A percentile compares a stretch with the other conserved stretches of the same genome.
phyloP scores from a whole-genome alignment of 352 stramenopile species.

The Globisporangium splendens region DNA sequence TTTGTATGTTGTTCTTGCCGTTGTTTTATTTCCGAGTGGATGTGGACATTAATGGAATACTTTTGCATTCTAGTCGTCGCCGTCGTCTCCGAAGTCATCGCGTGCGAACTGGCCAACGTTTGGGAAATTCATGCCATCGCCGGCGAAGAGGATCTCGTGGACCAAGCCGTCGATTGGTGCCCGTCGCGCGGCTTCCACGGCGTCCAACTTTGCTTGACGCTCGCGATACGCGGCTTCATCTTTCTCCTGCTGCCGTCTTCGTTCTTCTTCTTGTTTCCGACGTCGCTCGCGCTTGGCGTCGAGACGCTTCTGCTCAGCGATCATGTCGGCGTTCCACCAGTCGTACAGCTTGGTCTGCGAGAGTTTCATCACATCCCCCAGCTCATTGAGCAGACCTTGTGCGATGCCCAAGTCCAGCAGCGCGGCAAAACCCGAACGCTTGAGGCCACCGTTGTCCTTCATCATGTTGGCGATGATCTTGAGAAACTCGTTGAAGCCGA shows the following conservation, averaged over 20 bases:
- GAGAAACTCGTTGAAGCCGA: conserved; percentile 73
- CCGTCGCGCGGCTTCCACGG: conserved; percentile 35
- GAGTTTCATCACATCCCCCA: conserved; percentile 53
- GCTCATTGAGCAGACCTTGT: conserved; percentile 56
- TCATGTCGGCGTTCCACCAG: conserved; percentile 63
- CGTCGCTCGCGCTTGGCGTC: conserved; percentile 48
- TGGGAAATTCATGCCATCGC: conserved; percentile 56
- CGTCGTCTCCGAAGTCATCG: conserved; percentile 10
- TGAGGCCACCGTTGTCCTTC: conserved; percentile 24
- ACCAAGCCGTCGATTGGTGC: conserved; percentile 38
- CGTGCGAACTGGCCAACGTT: conserved; percentile 45
- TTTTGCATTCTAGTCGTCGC: background rate
- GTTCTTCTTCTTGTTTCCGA: conserved; percentile 43
- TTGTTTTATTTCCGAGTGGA: background rate
- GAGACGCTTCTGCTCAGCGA: conserved; percentile 67
- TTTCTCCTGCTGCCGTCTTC: conserved; percentile 34
- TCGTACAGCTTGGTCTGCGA: conserved; percentile 50
- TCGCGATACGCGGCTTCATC: conserved; percentile 38
- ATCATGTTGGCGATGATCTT: conserved; percentile 63
- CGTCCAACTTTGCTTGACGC: conserved; percentile 41
- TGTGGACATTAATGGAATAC: background rate
- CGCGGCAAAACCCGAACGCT: conserved; percentile 40
- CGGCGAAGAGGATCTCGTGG: conserved; percentile 52
- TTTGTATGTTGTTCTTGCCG: background rate
- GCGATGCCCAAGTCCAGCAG: conserved; percentile 58